These are phyloP conservation scores for Haplosporangium sp. DNA, from an alignment of 371 early-diverging fungal species.

Conservation along the genomic window DNA sequence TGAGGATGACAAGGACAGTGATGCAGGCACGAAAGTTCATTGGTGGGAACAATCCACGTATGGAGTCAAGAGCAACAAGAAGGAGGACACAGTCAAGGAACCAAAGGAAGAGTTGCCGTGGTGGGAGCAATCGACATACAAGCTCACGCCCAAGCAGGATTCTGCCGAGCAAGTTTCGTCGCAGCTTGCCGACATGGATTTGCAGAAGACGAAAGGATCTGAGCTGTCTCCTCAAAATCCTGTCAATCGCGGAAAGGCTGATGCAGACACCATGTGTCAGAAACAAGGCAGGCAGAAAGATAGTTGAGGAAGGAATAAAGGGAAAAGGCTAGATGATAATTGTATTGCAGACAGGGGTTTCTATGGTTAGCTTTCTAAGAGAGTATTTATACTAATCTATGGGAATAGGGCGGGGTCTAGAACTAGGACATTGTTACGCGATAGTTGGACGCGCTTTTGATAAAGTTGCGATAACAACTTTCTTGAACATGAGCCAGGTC, in stretches of 20 bases:
- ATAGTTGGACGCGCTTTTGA: too few relatives aligned
- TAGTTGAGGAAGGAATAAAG: too few relatives aligned
- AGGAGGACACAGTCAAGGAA: conserved; percentile 1
- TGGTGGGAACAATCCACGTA: conserved; percentile 56
- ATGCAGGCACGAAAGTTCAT: conserved; percentile 13
- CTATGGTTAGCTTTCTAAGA: too few relatives aligned
- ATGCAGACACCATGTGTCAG: neutral
- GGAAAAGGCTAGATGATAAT: too few relatives aligned
- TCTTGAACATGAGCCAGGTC: too few relatives aligned
- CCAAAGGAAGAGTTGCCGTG: conserved; percentile 24
- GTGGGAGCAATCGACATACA: conserved; percentile 54
- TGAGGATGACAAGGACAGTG: conserved; percentile 8
- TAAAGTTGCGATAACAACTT: too few relatives aligned
- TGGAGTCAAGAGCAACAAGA: conserved; percentile 24
- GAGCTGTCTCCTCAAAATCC: neutral
- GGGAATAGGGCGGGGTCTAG: too few relatives aligned
- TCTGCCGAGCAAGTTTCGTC: neutral
- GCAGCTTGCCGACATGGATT: neutral
- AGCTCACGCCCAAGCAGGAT: conserved; percentile 14
- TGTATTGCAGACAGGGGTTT: too few relatives aligned
- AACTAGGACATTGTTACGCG: too few relatives aligned
- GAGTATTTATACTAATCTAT: too few relatives aligned
- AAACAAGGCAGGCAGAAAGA: too few relatives aligned
- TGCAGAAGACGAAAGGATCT: neutral
- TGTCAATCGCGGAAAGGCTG: neutral